Conservation (phyloP, 176 grass and related monocot species). For the Canna indica region DNA sequence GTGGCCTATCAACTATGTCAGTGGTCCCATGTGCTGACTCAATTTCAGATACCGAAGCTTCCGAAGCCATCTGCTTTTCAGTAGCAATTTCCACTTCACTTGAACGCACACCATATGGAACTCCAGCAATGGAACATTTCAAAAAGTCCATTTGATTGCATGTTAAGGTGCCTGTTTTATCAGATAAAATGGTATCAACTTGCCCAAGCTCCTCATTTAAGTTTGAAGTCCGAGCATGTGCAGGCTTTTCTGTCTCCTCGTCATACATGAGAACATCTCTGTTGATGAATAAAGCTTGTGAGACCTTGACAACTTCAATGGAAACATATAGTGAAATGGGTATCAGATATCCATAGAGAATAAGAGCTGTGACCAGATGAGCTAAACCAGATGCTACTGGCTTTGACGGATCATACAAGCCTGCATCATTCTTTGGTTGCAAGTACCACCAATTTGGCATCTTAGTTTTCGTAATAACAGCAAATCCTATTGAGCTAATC, state of each 20-base stretch:
- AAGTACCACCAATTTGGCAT: constrained; percentile 83
- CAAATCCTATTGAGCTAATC: constrained; percentile 92
- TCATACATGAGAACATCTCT: constrained; percentile 96
- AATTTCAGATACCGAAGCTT: constrained; percentile 44
- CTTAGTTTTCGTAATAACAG: constrained; percentile 61
- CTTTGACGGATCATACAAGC: constrained; percentile 56
- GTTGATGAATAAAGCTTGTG: constrained; percentile 92
- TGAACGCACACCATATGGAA: constrained; percentile 72
- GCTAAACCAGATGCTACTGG: constrained; percentile 70
- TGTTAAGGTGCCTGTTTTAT: constrained; percentile 95
- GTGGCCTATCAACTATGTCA: constrained; percentile 36
- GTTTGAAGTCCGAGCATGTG: constrained; percentile 88
- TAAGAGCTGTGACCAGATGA: constrained; percentile 94
- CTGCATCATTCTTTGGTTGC: constrained; percentile 39
- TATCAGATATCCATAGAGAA: constrained; percentile 97
- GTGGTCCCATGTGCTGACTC: constrained; percentile 43
- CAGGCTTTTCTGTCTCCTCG: constrained; percentile 71
- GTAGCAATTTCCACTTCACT: constrained; percentile 93
- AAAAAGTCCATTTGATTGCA: constrained; percentile 99
- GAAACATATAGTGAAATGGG: constrained; percentile 94
- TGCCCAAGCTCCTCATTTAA: constrained; percentile 97
- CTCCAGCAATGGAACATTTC: constrained; percentile 84
- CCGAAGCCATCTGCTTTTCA: constrained; percentile 71
- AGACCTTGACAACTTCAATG: constrained; percentile 87
- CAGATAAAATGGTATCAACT: constrained; percentile 82